Evolutionary conservation across 305 asterid species (phyloP), one percentile per base, ranked within the genome.

Genomic region (Coffea humblotiana): DNA sequence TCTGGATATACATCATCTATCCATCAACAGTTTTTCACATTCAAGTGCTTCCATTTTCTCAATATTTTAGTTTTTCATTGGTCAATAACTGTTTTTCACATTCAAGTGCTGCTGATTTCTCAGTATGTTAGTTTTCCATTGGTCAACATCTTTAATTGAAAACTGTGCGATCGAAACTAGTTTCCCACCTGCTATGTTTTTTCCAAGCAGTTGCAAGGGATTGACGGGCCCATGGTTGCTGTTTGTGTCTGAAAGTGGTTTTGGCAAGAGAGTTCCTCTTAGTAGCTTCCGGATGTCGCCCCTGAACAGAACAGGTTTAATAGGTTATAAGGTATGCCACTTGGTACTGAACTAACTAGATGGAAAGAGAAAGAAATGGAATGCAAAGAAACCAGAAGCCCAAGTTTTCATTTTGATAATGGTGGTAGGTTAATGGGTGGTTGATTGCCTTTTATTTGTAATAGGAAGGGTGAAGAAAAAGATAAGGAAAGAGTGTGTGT

Each of bases 211-310:
- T 81, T 80, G 85, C 79, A 92, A 86, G 89, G 86, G 87, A 77
- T 76, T 67, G 43, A 67, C 86, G 60, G 99, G 98, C 75, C 99
- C 98, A 80, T 96, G 99, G 98, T 85, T 96, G 90, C 88, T 96
- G 82, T 96, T 96, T 80, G 90, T 96, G 85, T 92, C 98, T 1
- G 98, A 93, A 83, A 94, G 80, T 87, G 99, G 99, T 70, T 84
- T 45, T 77, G 99, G 99, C 72, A 96, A 96, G 90, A 88, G 99
- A 84, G 99, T 96, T 81, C 97, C 99, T 78, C 91, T 96, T 74
- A 86, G 92, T 86, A 88, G 88, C 65, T 96, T 96, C 89, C 94
- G 94, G 72, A 85, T 78, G 74, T 89, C 92, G 76, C 87, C 88
- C 25, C 83, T 96, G 80, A 96, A 92, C 74, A 91, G 97, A 86